phyloP scores from a whole-genome alignment of 2,329 filamentous ascomycete genomes.

The Xylaria sp. region DNA sequence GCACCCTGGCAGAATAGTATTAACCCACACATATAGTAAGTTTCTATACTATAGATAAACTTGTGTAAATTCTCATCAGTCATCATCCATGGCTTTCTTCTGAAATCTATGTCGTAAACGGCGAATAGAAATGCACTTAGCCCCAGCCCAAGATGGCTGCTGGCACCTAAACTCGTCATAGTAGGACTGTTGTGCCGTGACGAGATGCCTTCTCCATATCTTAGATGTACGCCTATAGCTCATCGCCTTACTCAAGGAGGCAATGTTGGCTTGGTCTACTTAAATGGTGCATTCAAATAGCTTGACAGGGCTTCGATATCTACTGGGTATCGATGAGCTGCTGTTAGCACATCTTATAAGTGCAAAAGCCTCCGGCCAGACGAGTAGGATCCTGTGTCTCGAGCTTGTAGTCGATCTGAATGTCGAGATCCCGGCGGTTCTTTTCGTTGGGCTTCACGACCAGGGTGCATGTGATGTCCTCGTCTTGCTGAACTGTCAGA shows the following conservation, averaged over 20 bases:
- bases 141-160: constrained; percentile 12
- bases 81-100: constrained; percentile 24
- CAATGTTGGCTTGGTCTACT: neutral
- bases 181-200: constrained; percentile 1
- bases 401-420: constrained; percentile 84
- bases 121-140: constrained; percentile 20
- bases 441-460: constrained; percentile 90
- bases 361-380: constrained; percentile 73
- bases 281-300: constrained; percentile 1
- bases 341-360: constrained; percentile 80
- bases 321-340: neutral
- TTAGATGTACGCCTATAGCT: constrained; percentile 1
- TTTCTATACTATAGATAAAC: constrained; percentile 9
- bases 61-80: constrained; percentile 26
- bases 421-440: constrained; percentile 95
- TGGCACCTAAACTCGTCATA: neutral
- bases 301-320: constrained; percentile 8
- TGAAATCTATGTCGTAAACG: constrained; percentile 27
- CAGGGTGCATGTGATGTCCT: constrained; percentile 79
- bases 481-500: constrained; percentile 88
- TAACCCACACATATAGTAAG: constrained; percentile 5
- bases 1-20: constrained; percentile 8
- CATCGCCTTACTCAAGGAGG: constrained; percentile 7
- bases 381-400: constrained; percentile 79
- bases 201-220: constrained; percentile 1